Evolutionary conservation across 805 yeast genomes (phyloP), one percentile per base, ranked within the genome.

Genomic region (Maudiozyma barnettii): DNA sequence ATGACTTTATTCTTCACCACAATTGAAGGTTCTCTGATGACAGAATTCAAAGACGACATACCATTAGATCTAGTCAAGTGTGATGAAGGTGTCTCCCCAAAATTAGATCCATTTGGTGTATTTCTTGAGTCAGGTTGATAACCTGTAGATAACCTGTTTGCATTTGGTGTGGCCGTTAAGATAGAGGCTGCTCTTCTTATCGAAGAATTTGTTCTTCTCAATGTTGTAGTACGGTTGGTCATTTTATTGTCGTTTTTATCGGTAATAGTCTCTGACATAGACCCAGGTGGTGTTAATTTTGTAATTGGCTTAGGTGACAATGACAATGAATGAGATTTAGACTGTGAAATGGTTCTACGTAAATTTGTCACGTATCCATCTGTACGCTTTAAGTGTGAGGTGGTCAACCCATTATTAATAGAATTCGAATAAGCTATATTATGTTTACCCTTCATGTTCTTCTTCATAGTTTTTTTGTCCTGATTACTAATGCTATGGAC

Each of bases 151-250:
- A 22, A 9, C 19, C 41, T 26, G 10, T 43, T 43, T 9, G 39
- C 48, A 10, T 44, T 45, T 6, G 53, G 50, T 4, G 58, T 48
- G 2, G 61, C 47, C 10, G 59, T 60, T 29, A 64, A 54, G 1
- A 56, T 58, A 1, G 69, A 65, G 4, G 67, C 68, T 10, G 69
- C 69, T 47, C 69, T 56, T 49, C 61, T 63, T 19, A 65, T 64
- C 6, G 67, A 63, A 0, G 69, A 65, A 7, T 63, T 61, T 0
- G 68, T 63, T 31, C 69, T 57, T 50, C 67, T 57, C 39, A 65
- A 48, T 18, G 65, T 56, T 2, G 44, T 39, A 3, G 22, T n/a
- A 9, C 21, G 33, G n/a, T 16, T 8, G 4, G 40, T 18, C 20
- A 37, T 19, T 19, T 21, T 21, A 12, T 14, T 20, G 21, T 6